Base-by-base conservation (phyloP, 2,329 filamentous ascomycete species). In the Pseudogymnoascus sp. region DNA sequence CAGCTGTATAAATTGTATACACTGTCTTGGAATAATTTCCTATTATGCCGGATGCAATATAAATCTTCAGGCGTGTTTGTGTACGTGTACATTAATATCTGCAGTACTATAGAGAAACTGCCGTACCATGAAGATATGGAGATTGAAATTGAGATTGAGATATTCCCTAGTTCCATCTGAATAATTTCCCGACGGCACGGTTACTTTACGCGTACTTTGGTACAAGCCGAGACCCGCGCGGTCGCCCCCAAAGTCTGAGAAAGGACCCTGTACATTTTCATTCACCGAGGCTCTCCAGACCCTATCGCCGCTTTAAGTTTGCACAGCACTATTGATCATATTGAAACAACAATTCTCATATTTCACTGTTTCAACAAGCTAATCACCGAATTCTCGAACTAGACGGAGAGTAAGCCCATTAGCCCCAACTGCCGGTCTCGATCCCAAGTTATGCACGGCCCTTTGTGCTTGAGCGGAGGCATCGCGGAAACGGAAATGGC, bases 71-170 rank as follows among this genome's bases (percentile, higher is more conserved):
- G 44, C 44, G 14, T 28, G 14, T 28, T 10, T 23, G 12, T 21
- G 38, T 40, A 40, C 8, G 38, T 42, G 23, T 28, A 53, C 44
- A 28, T 53, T 16, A 53, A 53, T 53, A 53, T 53, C 44, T 53
- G 5, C 44, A 10, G 44, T 28, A 34, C 31, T 34, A 34, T 34
- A 12, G 31, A 34, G 31, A 34, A 12, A 23, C 10, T 28, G 7
- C 23, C 12, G 14, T 53, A 16, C 2, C 14, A 50, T 12, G 7
- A 23, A 53, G 44, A 31, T 53, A 50, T 12, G 7, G 44, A 53
- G 44, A 31, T 53, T 31, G 44, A 53, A 31, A 53, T 53, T 53
- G 44, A 53, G 44, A 53, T 53, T 53, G 18, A 53, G 44, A 53
- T 53, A 53, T 53, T 53, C 44, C 44, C n/a, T 46, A 31, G 44